Base-by-base conservation (phyloP, 2,329 filamentous ascomycete genomes). In the Cladosporium sp. region DNA sequence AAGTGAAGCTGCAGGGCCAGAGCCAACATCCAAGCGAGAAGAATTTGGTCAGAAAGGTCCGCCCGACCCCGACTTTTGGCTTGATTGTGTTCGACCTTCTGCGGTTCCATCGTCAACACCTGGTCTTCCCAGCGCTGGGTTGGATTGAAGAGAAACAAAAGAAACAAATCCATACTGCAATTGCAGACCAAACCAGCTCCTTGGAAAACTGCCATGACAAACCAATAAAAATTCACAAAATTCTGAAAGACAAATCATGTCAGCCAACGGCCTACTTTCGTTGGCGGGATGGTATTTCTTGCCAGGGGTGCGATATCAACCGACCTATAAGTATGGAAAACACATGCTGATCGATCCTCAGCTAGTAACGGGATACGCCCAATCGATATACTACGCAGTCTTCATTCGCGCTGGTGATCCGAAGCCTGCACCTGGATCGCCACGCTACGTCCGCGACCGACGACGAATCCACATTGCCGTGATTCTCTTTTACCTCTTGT, bases 351-450 rank as follows among this genome's bases (percentile, higher is more conserved):
- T 19, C 22, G 15, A 7, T 9, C 5, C 18, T 13, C 15, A 52
- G 88, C 81, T 92, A 60, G 86, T 84, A 43, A 91, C 89, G 32
- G 81, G 82, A 56, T 88, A 85, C 74, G 68, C 86, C 5, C 92
- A 97, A 68, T 79, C 79, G 55, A 75, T 95, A 60, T 93, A 90
- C 73, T 99, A 97, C 73, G 79, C 85, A 62, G 72, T 97, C 59
- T 88, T 88, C 50, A 92, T 96, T 67, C 89, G 91, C 58, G 93
- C 90, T 41, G 93, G 93, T 64, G 84, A 90, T 55, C 87, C 88
- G 12, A 88, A 86, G 53, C 92, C 80, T 72, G 52, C 72, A 58
- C 81, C 86, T 30, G 81, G 88, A 68, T 76, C 79, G n/a, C 77
- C 83, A 2, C 83, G 83, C 58, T 88, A 82, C 67, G 76, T 79